phyloP scores from a whole-genome alignment of 805 yeast species.

The Nakazawaea wyomingensis region DNA sequence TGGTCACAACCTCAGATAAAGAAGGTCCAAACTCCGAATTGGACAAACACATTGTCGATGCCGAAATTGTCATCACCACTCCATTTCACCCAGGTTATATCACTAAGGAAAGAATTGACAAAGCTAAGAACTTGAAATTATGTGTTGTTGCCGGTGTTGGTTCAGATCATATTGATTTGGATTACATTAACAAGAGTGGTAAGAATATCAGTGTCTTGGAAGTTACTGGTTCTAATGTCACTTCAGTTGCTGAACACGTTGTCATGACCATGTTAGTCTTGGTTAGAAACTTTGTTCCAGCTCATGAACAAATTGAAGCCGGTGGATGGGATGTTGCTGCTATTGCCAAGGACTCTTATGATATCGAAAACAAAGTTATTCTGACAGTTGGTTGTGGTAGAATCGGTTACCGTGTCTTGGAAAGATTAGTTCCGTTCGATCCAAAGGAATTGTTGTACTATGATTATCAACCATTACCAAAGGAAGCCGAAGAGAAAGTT shows the following conservation, averaged over 20 bases:
- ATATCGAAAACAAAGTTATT: slow-evolving; percentile 68
- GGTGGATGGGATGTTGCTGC: slow-evolving; percentile 77
- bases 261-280: slow-evolving; percentile 66
- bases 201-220: slow-evolving; percentile 64
- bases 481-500: slow-evolving; percentile 51
- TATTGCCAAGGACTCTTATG: slow-evolving; percentile 68
- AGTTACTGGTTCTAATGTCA: slow-evolving; percentile 79
- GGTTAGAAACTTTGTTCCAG: slow-evolving; percentile 74
- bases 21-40: slow-evolving; percentile 56
- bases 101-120: slow-evolving; percentile 57
- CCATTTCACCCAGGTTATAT: slow-evolving; percentile 83
- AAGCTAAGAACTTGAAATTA: slow-evolving; percentile 67
- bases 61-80: slow-evolving; percentile 74
- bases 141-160: slow-evolving; percentile 83
- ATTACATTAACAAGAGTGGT: slow-evolving; percentile 54
- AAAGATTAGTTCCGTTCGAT: slow-evolving; percentile 66
- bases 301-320: slow-evolving; percentile 59
- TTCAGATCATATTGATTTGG: slow-evolving; percentile 72
- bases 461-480: slow-evolving; percentile 67
- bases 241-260: slow-evolving; percentile 78
- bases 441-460: slow-evolving; percentile 69
- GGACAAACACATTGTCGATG: slow-evolving; percentile 63
- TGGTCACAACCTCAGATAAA: slow-evolving; percentile 62
- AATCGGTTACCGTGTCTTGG: slow-evolving; percentile 72
- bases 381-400: slow-evolving; percentile 84